These are phyloP conservation scores for Paramecium caudatum DNA, from an alignment of 73 alveolate species.

Conservation along the genomic window DNA sequence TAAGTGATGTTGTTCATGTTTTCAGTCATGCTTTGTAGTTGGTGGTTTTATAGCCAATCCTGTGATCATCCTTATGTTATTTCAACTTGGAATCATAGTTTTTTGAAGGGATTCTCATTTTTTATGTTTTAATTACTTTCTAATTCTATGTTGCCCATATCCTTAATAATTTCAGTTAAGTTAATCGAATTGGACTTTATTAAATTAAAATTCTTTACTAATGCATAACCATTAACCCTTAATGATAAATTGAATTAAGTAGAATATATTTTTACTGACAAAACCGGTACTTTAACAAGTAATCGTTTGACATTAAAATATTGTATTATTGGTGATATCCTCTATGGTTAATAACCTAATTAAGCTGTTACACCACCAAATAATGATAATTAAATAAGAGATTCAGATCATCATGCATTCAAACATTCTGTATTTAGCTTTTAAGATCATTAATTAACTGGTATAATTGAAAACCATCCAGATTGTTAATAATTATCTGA, in stretches of 20 bases:
- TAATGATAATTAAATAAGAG: no score
- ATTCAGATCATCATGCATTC: background rate
- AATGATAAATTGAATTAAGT: constrained; percentile 99
- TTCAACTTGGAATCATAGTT: background rate
- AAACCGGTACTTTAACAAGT: constrained; percentile 99
- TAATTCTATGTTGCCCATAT: constrained; percentile 97
- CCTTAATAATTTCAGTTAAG: constrained; percentile 96
- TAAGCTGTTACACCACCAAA: no score
- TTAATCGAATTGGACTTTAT: constrained; percentile 85
- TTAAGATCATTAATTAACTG: constrained; percentile 65
- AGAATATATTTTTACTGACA: constrained; percentile 98
- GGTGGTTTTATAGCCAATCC: constrained; percentile 69
- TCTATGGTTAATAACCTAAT: constrained; percentile 66
- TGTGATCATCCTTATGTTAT: constrained; percentile 10
- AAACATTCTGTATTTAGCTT: constrained; percentile 68
- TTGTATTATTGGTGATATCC: constrained; percentile 79
- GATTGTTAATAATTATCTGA: constrained; percentile 35
- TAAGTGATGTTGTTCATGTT: constrained; percentile 64
- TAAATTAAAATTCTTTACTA: constrained; percentile 88
- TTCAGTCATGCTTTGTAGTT: constrained; percentile 43
- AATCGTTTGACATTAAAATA: constrained; percentile 98
- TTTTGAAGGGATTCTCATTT: constrained; percentile 69
- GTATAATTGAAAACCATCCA: background rate
- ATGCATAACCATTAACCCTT: constrained; percentile 97
- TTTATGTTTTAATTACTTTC: constrained; percentile 93